A percentile compares a stretch with the other conserved stretches of the same genome.
These are phyloP conservation scores for Candida easanensis DNA, from an alignment of 805 yeast species.

Conservation along the genomic window DNA sequence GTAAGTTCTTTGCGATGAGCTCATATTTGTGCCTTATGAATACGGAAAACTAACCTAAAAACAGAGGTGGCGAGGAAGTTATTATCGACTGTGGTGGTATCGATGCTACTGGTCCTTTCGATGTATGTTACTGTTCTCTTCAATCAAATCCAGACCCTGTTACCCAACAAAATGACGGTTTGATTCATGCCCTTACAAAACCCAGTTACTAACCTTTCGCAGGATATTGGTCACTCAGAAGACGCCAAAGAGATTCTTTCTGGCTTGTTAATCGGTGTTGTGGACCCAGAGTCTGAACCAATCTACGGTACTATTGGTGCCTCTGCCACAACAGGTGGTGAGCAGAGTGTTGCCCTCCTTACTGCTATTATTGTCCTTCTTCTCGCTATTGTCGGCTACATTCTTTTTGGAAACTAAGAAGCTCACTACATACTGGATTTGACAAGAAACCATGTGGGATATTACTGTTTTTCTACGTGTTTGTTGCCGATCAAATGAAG, in stretches of 20 bases:
- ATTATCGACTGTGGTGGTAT: conserved; percentile 77
- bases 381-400: conserved; percentile 23
- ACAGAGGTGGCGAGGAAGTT: conserved; percentile 79
- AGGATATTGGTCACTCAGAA: conserved; percentile 96
- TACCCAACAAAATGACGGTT: conserved; percentile 19
- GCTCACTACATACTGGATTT: not conserved
- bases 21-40: not conserved
- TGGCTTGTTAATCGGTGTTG: conserved; percentile 69
- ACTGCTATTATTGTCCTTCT: conserved; percentile 21
- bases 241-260: conserved; percentile 82
- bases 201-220: conserved; percentile 16
- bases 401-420: conserved; percentile 11
- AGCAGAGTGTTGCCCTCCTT: conserved; percentile 24
- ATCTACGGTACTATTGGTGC: conserved; percentile 18
- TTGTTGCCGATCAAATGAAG: not conserved
- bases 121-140: conserved; percentile 32
- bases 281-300: conserved; percentile 57
- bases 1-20: conserved; percentile 35
- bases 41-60: conserved; percentile 28
- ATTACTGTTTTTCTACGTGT: not conserved
- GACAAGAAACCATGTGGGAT: not conserved
- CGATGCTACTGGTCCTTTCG: conserved; percentile 82
- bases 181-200: not conserved
- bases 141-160: not conserved
- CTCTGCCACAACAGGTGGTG: conserved; percentile 27